Evolutionary conservation across 805 yeast genomes (phyloP), one percentile per base, ranked within the genome.

Genomic region (Spathaspora girioi): DNA sequence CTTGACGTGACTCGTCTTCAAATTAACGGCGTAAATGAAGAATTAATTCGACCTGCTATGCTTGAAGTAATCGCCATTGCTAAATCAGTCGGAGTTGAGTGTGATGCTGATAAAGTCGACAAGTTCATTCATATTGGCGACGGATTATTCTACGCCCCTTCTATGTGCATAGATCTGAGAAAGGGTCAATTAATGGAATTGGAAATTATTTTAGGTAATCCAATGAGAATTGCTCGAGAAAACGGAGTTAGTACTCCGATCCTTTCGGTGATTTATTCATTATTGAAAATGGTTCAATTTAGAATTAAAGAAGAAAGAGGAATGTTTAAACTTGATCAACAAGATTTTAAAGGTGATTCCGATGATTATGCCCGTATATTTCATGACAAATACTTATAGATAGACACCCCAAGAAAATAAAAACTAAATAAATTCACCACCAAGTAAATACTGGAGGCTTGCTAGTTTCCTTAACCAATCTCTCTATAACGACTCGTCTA

Each of bases 381-480:
- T 38, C 19, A 45, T 5, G 50, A 55, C 14, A 53, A 55, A 17
- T 43, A 50, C 46, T 3, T 27, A 38, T 18, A 46, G 26, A 23
- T 23, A 23, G 26, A 23, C 26, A 23, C 26, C 3, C 26, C n/a
- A n/a, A n/a, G n/a, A n/a, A n/a, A n/a, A n/a, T n/a, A n/a, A n/a
- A n/a, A n/a, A n/a, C n/a, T n/a, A n/a, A 23, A 23, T 23, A 18
- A 14, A 15, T 11, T 56, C 53, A 83, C 58, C 89, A 84, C 82
- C 89, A 84, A 1, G 89, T 82, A 54, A 84, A 83, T 1, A 85
- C 81, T 0, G 90, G 89, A 0, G 86, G 82, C 54, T 73, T 78
- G 3, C 78, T 69, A 7, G 72, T 70, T 3, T 79, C 84, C 14
- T 79, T 75, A 57, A 81, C 83, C 26, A 85, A 59, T 47, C 87